Conservation (phyloP, 768 basidiomycete species). For the Pisolithus orientalis region DNA sequence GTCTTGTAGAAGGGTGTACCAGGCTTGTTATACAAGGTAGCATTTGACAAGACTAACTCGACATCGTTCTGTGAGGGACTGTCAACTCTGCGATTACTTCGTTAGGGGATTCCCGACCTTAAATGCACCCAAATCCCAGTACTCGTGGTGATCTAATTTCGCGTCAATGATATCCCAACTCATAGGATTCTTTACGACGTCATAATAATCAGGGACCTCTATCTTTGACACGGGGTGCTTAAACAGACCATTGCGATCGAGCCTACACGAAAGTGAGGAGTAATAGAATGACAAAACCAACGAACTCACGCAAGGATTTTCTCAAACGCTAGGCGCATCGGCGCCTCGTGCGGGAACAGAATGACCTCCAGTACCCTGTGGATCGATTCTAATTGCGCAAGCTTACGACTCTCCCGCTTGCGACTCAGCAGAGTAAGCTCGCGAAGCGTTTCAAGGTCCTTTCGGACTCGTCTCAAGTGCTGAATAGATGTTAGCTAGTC, state of each 20-base stretch:
- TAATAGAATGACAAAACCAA: background rate
- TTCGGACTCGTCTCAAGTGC: slow-evolving; percentile 57
- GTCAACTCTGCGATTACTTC: background rate
- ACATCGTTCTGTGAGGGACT: slow-evolving; percentile 56
- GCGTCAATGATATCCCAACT: slow-evolving; percentile 76
- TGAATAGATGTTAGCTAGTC: slow-evolving; percentile 14
- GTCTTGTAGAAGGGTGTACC: slow-evolving; percentile 66
- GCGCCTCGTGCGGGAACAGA: slow-evolving; percentile 61
- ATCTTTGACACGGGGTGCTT: slow-evolving; percentile 72
- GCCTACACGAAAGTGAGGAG: slow-evolving; percentile 34
- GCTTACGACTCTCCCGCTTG: slow-evolving; percentile 80
- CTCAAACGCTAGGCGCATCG: slow-evolving; percentile 60
- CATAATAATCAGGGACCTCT: slow-evolving; percentile 88
- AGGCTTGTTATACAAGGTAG: slow-evolving; percentile 76
- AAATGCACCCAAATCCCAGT: slow-evolving; percentile 72
- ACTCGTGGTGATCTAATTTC: slow-evolving; percentile 78
- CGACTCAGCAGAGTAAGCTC: slow-evolving; percentile 59
- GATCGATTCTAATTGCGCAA: slow-evolving; percentile 58
- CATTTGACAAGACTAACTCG: slow-evolving; percentile 80
- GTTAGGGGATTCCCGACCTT: slow-evolving; percentile 37
- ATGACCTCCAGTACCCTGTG: slow-evolving; percentile 56
- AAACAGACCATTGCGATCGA: slow-evolving; percentile 73
- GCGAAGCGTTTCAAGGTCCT: slow-evolving; percentile 72
- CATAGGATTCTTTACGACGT: slow-evolving; percentile 83
- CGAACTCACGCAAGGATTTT: slow-evolving; percentile 59